Base-by-base conservation (phyloP, 495 filamentous ascomycete species). In the Trichoderma virens region DNA sequence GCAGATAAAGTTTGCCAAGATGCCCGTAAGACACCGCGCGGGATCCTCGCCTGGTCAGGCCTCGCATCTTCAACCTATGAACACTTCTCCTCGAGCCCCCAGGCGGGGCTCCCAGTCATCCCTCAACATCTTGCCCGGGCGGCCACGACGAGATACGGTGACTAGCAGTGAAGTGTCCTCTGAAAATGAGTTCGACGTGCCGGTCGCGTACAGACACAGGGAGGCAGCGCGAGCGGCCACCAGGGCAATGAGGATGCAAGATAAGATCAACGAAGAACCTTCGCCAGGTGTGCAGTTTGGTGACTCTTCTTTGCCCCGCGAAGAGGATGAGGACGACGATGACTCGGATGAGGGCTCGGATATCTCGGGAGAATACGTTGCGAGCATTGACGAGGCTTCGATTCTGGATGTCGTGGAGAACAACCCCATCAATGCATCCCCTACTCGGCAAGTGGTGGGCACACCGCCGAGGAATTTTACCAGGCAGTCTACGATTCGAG, bases 141-240 rank as follows among this genome's bases (percentile, higher is more conserved):
- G 91, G 3, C 83, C 87, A 3, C 83, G 92, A 60, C 79, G 91
- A 66, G 92, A 95, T 72, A 97, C 92, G 0, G 88, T 90, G 9
- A 95, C 92, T 2, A 96, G 92, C 73, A 95, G 91, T 72, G 92
- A 97, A 62, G 83, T 97, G 66, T 96, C 91, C 1, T 95, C 92
- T 0, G 92, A 96, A 67, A 93, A 93, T 69, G 92, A 94, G 65
- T 79, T 92, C 43, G 90, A 92, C 45, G 77, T 86, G 1, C 85
- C 86, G 13, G 78, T 82, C 5, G 89, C 86, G 62, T 78, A 88
- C 74, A 74, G 80, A 75, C 69, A 85, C 74, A 67, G 86, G 81
- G 78, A 80, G 64, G 78, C 73, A 1, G 72, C 75, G 16, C 70
- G 75, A 25, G 72, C 74, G 5, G 72, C 74, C 2, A 71, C 71